A percentile compares a stretch with the other conserved stretches of the same genome.
Evolutionary conservation across 805 yeast genomes (phyloP).

Genomic region (Babjeviella inositovora): DNA sequence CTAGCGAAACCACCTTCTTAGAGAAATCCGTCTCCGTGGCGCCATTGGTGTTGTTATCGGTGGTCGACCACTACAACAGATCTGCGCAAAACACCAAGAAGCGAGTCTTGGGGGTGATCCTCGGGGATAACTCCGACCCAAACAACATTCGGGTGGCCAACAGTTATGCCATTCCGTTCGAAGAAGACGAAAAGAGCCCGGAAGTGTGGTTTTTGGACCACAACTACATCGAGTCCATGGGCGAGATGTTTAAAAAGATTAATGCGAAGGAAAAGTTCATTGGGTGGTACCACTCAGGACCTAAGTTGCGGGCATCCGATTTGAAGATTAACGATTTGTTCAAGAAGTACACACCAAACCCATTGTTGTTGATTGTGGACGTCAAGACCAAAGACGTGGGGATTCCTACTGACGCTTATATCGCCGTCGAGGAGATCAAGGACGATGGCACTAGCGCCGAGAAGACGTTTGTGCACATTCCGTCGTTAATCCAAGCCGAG

Average conservation of each 20-base stretch:
- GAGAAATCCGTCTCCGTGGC: constrained; percentile 72
- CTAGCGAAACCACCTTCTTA: constrained; percentile 20
- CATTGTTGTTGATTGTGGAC: constrained; percentile 80
- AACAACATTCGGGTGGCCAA: constrained; percentile 61
- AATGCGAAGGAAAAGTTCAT: constrained; percentile 91
- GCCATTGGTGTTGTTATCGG: constrained; percentile 85
- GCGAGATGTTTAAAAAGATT: constrained; percentile 94
- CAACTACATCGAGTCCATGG: constrained; percentile 90
- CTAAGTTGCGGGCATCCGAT: constrained; percentile 78
- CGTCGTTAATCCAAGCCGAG: constrained; percentile 88
- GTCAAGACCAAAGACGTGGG: constrained; percentile 78
- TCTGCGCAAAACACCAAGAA: constrained; percentile 59
- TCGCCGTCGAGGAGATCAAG: constrained; percentile 87
- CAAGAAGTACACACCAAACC: constrained; percentile 67
- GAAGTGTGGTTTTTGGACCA: constrained; percentile 96
- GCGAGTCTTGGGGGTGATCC: constrained; percentile 85
- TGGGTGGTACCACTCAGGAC: constrained; percentile 99
- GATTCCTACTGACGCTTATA: constrained; percentile 90
- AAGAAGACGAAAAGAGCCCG: constrained; percentile 85
- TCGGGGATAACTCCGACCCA: constrained; percentile 55
- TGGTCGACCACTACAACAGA: constrained; percentile 90
- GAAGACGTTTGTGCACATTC: constrained; percentile 84
- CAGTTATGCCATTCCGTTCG: constrained; percentile 94
- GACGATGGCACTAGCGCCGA: constrained; percentile 92
- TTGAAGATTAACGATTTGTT: constrained; percentile 82